A percentile compares a stretch with the other conserved stretches of the same genome.
Conservation (phyloP, 345 rosid genomes). For the Clarkia xantiana region DNA sequence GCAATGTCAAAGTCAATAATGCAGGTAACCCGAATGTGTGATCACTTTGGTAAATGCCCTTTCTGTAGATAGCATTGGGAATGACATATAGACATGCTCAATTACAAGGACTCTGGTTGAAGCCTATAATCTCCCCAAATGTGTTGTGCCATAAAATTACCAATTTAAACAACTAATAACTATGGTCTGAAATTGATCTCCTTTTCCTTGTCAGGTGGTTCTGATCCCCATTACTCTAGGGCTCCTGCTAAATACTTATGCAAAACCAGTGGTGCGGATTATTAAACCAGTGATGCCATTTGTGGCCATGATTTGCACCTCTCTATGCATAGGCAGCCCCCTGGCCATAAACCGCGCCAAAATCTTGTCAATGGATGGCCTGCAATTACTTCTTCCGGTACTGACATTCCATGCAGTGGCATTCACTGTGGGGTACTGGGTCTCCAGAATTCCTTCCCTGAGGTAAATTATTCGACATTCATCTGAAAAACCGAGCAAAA, state of each 20-base stretch:
- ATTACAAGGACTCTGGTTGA: too few relatives aligned
- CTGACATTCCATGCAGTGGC: conserved; percentile 66
- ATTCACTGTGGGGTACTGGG: conserved; percentile 75
- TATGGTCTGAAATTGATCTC: conserved; percentile 1
- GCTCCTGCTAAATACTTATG: conserved; percentile 68
- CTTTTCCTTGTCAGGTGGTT: conserved; percentile 46
- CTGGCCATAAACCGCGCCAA: conserved; percentile 69
- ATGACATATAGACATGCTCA: too few relatives aligned
- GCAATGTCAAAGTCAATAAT: conserved; percentile 94
- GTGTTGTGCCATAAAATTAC: too few relatives aligned
- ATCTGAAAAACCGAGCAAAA: neutral
- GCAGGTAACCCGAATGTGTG: conserved; percentile 34
- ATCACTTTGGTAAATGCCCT: too few relatives aligned
- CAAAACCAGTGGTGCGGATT: conserved; percentile 57
- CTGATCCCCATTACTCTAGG: conserved; percentile 79
- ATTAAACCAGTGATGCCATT: conserved; percentile 79
- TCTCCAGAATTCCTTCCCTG: conserved; percentile 57
- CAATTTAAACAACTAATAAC: neutral
- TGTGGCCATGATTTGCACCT: conserved; percentile 86
- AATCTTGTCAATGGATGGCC: conserved; percentile 60
- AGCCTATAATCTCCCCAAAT: too few relatives aligned
- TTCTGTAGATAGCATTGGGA: too few relatives aligned
- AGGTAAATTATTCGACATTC: conserved; percentile 24
- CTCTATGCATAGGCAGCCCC: conserved; percentile 89
- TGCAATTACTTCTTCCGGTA: conserved; percentile 60